Evolutionary conservation across 768 basidiomycete genomes (phyloP).

Genomic region (Lyophyllum shimeji): DNA sequence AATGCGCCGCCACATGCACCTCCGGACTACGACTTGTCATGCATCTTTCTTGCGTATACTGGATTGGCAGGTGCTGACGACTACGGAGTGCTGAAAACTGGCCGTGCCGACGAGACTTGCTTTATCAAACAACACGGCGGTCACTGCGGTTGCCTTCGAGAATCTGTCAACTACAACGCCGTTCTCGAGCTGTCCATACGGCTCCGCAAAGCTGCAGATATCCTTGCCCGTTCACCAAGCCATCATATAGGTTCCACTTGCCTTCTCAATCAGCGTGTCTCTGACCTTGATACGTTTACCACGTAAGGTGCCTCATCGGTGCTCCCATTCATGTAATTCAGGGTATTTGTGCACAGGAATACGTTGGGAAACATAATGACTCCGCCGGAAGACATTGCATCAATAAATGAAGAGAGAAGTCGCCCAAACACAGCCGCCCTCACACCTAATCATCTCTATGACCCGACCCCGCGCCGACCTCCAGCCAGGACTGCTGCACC

Average conservation of each 20-base stretch:
- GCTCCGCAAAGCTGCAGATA: conserved; percentile 56
- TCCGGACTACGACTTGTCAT: conserved; percentile 41
- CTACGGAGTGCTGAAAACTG: conserved; percentile 17
- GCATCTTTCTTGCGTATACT: conserved; percentile 39
- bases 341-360: conserved; percentile 28
- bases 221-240: conserved; percentile 46
- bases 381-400: conserved; percentile 24
- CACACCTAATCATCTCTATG: conserved; percentile 13
- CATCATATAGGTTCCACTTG: conserved; percentile 39
- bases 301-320: conserved; percentile 38
- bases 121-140: conserved; percentile 29
- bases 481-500: conserved; percentile 10
- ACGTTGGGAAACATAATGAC: conserved; percentile 38
- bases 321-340: conserved; percentile 8
- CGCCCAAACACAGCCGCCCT: conserved; percentile 11
- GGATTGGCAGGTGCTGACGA: conserved; percentile 26
- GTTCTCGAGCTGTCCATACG: conserved; percentile 66
- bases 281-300: conserved; percentile 51
- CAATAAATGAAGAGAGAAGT: conserved; percentile 15
- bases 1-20: conserved; percentile 22
- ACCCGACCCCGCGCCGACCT: conserved; percentile 10
- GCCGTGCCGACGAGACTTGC: conserved; percentile 21
- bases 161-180: conserved; percentile 52
- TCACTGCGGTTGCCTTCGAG: conserved; percentile 61
- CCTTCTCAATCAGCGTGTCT: conserved; percentile 41